A percentile compares a stretch with the other conserved stretches of the same genome.
Conservation (phyloP, 106 monocot species). For the Dactylorhiza incarnata region DNA sequence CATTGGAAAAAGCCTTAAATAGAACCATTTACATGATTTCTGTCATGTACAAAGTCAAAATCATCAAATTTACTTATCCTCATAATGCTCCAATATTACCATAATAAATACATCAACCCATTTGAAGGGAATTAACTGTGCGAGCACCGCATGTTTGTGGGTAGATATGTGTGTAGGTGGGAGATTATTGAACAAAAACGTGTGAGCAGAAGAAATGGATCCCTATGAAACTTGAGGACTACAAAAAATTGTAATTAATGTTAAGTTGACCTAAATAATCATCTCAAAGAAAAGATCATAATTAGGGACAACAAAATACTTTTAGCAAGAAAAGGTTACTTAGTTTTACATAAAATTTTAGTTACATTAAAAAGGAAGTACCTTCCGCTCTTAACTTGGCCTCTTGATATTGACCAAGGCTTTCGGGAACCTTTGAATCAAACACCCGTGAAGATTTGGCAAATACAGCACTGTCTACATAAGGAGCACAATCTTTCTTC, state of each 20-base stretch:
- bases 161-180: not conserved
- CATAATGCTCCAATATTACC: not conserved
- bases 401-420: slow-evolving; percentile 15
- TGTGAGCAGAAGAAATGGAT: not conserved
- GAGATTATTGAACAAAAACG: not conserved
- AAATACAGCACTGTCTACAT: slow-evolving; percentile 8
- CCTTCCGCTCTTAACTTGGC: slow-evolving; percentile 24
- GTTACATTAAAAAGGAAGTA: slow-evolving; percentile 6
- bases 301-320: not conserved
- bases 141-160: not conserved
- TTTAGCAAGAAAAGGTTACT: not conserved
- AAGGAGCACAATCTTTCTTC: slow-evolving; percentile 14
- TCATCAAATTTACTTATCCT: not conserved
- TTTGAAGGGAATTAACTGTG: not conserved
- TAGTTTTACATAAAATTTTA: too few species aligned
- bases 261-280: too few species aligned
- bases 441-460: slow-evolving; percentile 9
- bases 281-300: too few species aligned
- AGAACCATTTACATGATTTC: not conserved
- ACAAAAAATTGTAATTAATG: too few species aligned
- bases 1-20: not conserved
- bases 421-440: slow-evolving; percentile 10
- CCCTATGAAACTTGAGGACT: too few species aligned
- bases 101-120: slow-evolving; percentile 1
- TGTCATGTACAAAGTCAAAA: not conserved